Evolutionary conservation across 2,329 filamentous ascomycete genomes (phyloP), one percentile per base, ranked within the genome.

Genomic region (Hypocrella siamensis): DNA sequence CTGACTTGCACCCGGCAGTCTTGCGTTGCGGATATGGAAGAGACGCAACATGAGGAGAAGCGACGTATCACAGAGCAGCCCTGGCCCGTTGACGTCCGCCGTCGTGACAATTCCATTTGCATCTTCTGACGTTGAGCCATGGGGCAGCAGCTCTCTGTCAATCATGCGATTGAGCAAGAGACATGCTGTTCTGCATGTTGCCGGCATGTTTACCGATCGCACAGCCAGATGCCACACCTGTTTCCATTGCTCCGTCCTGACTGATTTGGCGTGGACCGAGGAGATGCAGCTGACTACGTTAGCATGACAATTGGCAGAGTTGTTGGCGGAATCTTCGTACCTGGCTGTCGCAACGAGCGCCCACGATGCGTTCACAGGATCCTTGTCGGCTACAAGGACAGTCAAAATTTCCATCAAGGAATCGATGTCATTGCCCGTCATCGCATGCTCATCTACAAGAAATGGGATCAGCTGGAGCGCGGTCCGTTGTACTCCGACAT

Each of bases 11-110:
- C 70, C 76, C 2, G 82, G 79, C 28, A 79, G 72, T 43, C 77
- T 68, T 18, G 69, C 65, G 41, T 79, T 75, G 32, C 74, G 71
- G 26, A 74, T 58, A 34, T 75, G 67, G 22, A 90, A 60, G 26
- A 92, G 52, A 33, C 70, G 68, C 12, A 68, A 61, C 71, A 93
- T 82, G 26, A 98, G 52, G 3, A 66, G 60, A 14, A 88, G 60
- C 3, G 82, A 79, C 2, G 84, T 75, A 49, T 96, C 90, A n/a
- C 77, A 77, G 14, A 93, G 58, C 15, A 75, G 51, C 2, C 75
- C 73, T 6, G 90, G 88, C 0, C 86, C 86, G 47, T 78, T 88
- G 22, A 88, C 63, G 44, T 92, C 86, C 28, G 83, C 75, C 16
- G 78, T 78, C 5, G 74, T 70, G 9, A 92, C 63, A 36, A 93